phyloP scores from a whole-genome alignment of 75 land plant genomes.

The Cryptomeria japonica region DNA sequence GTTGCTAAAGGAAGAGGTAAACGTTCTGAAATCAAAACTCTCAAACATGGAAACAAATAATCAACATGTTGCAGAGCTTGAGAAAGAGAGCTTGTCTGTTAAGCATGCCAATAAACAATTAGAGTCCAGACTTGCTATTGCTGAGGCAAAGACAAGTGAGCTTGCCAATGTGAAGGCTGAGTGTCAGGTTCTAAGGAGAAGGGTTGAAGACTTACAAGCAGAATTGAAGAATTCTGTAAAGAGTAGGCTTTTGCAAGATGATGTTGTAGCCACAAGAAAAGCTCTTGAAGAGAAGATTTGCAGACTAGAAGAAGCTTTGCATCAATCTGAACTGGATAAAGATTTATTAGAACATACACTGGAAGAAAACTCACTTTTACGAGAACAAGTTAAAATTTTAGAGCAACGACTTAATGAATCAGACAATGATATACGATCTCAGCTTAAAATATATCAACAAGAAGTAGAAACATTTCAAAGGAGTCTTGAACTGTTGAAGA shows the following conservation, averaged over 20 bases:
- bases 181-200: conserved; percentile 41
- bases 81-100: conserved; percentile 49
- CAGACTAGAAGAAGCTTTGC: conserved; percentile 51
- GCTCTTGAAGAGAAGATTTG: conserved; percentile 61
- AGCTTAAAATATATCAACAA: conserved; percentile 62
- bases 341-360: conserved; percentile 49
- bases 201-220: conserved; percentile 60
- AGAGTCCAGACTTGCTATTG: conserved; percentile 43
- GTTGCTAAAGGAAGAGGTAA: conserved; percentile 55
- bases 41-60: conserved; percentile 36
- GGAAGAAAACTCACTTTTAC: conserved; percentile 54
- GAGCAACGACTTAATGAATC: conserved; percentile 80
- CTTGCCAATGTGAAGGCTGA: conserved; percentile 50
- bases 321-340: conserved; percentile 55
- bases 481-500: conserved; percentile 63
- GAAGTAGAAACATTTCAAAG: conserved; percentile 78
- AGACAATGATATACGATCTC: conserved; percentile 72
- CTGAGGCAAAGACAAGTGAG: conserved; percentile 49
- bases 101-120: conserved; percentile 44
- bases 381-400: conserved; percentile 58
- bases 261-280: conserved; percentile 20
- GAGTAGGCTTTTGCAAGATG: not conserved
- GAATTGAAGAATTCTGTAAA: conserved; percentile 32
- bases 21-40: conserved; percentile 43
- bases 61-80: conserved; percentile 36